phyloP scores from a whole-genome alignment of 306 rosid species.

The Medicago truncatula region DNA sequence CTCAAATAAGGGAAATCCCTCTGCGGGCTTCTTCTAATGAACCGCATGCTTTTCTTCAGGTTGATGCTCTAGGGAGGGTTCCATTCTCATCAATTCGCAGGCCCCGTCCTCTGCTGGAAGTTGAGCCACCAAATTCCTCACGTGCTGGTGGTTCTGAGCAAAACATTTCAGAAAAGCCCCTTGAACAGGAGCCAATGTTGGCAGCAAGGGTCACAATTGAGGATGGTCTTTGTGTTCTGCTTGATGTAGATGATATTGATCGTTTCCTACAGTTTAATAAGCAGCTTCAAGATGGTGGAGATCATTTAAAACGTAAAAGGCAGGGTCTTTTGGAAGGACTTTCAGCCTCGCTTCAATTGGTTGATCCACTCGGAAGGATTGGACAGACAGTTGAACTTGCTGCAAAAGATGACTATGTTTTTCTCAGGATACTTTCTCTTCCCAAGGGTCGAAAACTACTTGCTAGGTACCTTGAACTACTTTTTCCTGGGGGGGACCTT shows the following conservation, averaged over 20 bases:
- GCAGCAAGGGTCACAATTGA: constrained; percentile 91
- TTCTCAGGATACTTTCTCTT: constrained; percentile 81
- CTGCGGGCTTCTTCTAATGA: constrained; percentile 79
- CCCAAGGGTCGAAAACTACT: constrained; percentile 92
- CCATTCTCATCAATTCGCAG: constrained; percentile 98
- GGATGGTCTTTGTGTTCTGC: constrained; percentile 93
- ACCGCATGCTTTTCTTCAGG: constrained; percentile 99
- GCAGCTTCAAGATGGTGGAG: constrained; percentile 82
- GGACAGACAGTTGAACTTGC: constrained; percentile 68
- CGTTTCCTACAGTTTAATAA: constrained; percentile 82
- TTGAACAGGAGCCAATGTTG: constrained; percentile 97
- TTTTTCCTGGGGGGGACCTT: constrained; percentile 80
- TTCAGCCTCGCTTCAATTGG: constrained; percentile 85
- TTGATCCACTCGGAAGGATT: constrained; percentile 86
- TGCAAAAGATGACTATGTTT: constrained; percentile 83
- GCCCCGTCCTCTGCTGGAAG: constrained; percentile 99
- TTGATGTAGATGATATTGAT: constrained; percentile 95
- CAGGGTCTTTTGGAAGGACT: constrained; percentile 80
- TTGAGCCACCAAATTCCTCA: constrained; percentile 80
- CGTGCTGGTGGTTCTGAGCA: constrained; percentile 63
- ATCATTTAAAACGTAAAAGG: constrained; percentile 65
- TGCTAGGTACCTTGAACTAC: constrained; percentile 69
- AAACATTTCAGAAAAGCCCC: constrained; percentile 80
- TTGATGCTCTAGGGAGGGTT: constrained; percentile 98
- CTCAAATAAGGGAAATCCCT: constrained; percentile 87